phyloP scores from a whole-genome alignment of 2,329 filamentous ascomycete species.

The Scedosporium dehoogii region DNA sequence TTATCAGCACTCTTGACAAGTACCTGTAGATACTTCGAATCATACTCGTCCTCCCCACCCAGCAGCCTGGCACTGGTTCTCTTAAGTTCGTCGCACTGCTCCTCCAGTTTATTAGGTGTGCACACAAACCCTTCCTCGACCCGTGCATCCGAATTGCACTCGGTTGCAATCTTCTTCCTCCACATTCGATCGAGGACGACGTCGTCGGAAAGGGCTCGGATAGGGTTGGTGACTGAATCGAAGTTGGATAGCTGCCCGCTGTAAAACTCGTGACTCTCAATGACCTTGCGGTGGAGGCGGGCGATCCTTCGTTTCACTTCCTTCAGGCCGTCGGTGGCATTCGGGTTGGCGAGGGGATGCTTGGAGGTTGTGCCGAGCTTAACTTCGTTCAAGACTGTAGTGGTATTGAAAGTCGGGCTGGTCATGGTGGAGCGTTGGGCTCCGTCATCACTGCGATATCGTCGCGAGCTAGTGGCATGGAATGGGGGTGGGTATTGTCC shows the following conservation, averaged over 20 bases:
- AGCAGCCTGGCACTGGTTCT: not conserved
- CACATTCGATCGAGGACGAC: slow-evolving; percentile 17
- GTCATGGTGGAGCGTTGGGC: too few species aligned
- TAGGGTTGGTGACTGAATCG: slow-evolving; percentile 13
- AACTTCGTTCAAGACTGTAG: too few species aligned
- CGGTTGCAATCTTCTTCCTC: slow-evolving; percentile 15
- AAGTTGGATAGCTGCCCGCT: slow-evolving; percentile 14
- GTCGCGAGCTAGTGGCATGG: not conserved
- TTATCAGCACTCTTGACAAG: not conserved
- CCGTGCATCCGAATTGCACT: slow-evolving; percentile 6
- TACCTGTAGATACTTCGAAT: not conserved
- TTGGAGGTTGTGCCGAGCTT: too few species aligned
- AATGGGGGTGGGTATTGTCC: not conserved
- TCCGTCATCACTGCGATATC: too few species aligned
- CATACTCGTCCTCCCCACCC: slow-evolving; percentile 1
- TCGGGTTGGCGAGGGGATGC: not conserved
- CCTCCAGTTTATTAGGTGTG: not conserved
- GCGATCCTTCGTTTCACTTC: slow-evolving; percentile 6
- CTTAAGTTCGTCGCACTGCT: not conserved
- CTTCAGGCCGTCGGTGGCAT: not conserved
- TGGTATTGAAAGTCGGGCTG: too few species aligned
- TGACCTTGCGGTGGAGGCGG: slow-evolving; percentile 15
- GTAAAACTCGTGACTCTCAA: slow-evolving; percentile 16
- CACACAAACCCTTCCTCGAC: slow-evolving; percentile 7
- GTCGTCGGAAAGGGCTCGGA: slow-evolving; percentile 14